Percentiles rank a stretch among this genome's conserved stretches.
These are phyloP conservation scores for Brassica incana DNA, from an alignment of 345 rosid genomes.

Conservation along the genomic window DNA sequence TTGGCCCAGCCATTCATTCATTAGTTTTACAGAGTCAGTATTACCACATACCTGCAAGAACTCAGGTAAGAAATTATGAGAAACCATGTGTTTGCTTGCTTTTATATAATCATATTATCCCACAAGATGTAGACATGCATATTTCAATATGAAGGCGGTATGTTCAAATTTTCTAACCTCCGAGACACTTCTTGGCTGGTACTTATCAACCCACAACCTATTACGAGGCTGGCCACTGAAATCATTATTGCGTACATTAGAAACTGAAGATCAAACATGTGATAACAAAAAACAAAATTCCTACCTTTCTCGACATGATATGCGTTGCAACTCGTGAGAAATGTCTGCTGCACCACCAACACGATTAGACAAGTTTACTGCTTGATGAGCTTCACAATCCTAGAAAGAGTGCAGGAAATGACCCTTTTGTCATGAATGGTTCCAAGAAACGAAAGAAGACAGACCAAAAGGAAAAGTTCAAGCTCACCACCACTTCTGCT, in stretches of 20 bases:
- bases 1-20: constrained; percentile 73
- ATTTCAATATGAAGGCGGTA: constrained; percentile 16
- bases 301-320: constrained; percentile 63
- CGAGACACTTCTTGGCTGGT: constrained; percentile 65
- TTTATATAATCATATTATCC: neutral
- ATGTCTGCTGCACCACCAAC: constrained; percentile 35
- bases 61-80: neutral
- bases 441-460: neutral
- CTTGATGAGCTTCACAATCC: constrained; percentile 49
- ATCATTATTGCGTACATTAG: constrained; percentile 30
- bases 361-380: constrained; percentile 30
- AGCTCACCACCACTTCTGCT: constrained; percentile 40
- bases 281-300: constrained; percentile 26
- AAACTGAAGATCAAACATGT: constrained; percentile 31
- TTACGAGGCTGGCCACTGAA: constrained; percentile 45
- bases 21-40: constrained; percentile 64
- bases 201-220: constrained; percentile 79
- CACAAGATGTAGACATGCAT: constrained; percentile 18
- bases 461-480: constrained; percentile 3
- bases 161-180: constrained; percentile 58
- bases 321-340: constrained; percentile 41
- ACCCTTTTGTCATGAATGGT: constrained; percentile 26
- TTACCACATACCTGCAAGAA: constrained; percentile 85
- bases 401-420: constrained; percentile 38
- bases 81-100: neutral